Conservation (phyloP, 1,139 yeast species). For the Taiozyma sp. region DNA sequence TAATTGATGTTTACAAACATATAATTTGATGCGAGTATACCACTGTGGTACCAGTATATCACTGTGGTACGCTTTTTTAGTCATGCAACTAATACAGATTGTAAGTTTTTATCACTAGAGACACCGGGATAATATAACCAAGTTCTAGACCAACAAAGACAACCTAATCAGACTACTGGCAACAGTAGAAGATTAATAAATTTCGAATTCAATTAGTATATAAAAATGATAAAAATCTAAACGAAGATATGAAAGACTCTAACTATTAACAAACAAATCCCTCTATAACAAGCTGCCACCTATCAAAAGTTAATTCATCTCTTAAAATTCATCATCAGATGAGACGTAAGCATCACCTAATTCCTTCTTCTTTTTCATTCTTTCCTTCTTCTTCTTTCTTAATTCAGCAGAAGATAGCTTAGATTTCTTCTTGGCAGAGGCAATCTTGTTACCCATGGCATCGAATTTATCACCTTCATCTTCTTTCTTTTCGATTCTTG, state of each 20-base stretch:
- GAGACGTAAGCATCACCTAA: conserved; percentile 99
- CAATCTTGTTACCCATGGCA: conserved; percentile 99
- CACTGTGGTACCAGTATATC: no score
- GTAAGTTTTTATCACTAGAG: not conserved
- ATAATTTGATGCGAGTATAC: no score
- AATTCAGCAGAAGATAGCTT: conserved; percentile 98
- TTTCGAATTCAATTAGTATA: not conserved
- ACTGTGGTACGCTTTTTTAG: not conserved
- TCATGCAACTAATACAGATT: not conserved
- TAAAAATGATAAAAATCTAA: not conserved
- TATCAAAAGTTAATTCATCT: not conserved
- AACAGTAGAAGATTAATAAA: not conserved
- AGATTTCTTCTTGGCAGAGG: conserved; percentile 91
- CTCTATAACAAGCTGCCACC: not conserved
- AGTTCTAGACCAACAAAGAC: not conserved
- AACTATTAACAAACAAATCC: not conserved
- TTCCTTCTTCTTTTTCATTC: conserved; percentile 99
- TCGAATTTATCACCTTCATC: conserved; percentile 98
- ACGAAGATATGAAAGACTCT: not conserved
- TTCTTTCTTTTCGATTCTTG: conserved; percentile 96
- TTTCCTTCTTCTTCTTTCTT: conserved; percentile 99
- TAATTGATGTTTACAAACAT: not conserved
- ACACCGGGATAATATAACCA: no score
- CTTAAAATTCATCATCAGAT: conserved; percentile 67
- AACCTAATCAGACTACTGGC: not conserved